Conservation (phyloP, 257 asterid genomes). For the Salvia rosmarinus region DNA sequence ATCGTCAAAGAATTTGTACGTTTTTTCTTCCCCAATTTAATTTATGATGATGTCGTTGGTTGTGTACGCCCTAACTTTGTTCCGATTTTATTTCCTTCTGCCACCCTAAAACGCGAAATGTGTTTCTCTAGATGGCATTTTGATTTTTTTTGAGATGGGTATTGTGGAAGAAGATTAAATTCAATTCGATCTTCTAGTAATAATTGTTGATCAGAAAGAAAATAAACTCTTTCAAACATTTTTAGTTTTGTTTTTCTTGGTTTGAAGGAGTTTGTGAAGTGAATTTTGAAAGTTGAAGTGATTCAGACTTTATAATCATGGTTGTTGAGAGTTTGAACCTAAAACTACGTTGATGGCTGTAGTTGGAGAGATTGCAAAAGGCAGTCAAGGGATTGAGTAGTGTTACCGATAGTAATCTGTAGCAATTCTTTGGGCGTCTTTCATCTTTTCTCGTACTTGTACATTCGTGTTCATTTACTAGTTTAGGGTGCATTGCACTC, state of each 20-base stretch:
- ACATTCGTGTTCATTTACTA: slow-evolving; percentile 10
- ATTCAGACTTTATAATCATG: neutral
- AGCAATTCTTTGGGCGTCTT: neutral
- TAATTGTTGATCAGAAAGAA: neutral
- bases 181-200: neutral
- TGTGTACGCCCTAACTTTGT: slow-evolving; percentile 29
- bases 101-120: neutral
- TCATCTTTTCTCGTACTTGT: neutral
- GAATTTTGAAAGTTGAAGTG: neutral
- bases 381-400: neutral
- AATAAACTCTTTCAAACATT: neutral
- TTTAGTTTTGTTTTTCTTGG: neutral
- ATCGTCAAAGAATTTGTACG: slow-evolving; percentile 86
- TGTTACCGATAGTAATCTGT: neutral
- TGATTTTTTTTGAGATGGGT: neutral
- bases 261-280: neutral
- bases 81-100: neutral
- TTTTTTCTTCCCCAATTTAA: neutral
- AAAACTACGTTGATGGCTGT: neutral
- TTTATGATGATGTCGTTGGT: neutral
- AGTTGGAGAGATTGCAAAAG: neutral
- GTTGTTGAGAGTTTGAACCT: neutral
- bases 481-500: too few relatives aligned
- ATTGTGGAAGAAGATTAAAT: slow-evolving; percentile 19
- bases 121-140: neutral